phyloP scores from a whole-genome alignment of 2,329 filamentous ascomycete genomes.

The Penicillium glabrum region DNA sequence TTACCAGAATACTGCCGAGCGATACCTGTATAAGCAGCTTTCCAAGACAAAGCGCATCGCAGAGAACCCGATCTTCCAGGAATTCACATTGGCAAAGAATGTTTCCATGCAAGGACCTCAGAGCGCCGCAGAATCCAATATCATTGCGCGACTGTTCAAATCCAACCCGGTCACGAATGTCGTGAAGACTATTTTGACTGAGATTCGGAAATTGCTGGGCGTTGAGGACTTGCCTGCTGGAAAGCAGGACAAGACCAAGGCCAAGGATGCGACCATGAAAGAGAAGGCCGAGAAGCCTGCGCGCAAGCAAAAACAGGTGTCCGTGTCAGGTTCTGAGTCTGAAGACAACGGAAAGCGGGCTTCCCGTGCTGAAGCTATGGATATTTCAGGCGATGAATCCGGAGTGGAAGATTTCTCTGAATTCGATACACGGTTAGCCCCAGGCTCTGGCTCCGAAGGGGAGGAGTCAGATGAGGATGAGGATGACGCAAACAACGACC shows the following conservation, averaged over 20 bases:
- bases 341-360: constrained; percentile 7
- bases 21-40: constrained; percentile 58
- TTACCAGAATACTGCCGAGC: constrained; percentile 49
- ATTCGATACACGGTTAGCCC: constrained; percentile 37
- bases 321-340: constrained; percentile 15
- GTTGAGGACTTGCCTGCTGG: constrained; percentile 26
- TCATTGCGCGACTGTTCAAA: constrained; percentile 60
- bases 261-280: constrained; percentile 8
- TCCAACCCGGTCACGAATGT: constrained; percentile 59
- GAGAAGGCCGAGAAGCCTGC: constrained; percentile 6
- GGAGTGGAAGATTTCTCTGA: constrained; percentile 30
- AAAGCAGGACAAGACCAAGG: constrained; percentile 12
- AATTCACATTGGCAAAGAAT: constrained; percentile 40
- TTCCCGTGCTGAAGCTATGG: constrained; percentile 4
- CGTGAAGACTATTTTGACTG: constrained; percentile 48
- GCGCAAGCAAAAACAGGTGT: constrained; percentile 3
- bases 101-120: constrained; percentile 37
- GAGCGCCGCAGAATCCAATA: constrained; percentile 55
- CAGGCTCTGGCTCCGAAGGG: constrained; percentile 25
- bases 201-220: constrained; percentile 40
- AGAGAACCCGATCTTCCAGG: constrained; percentile 50
- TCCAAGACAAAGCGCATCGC: constrained; percentile 58
- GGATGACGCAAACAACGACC: constrained; percentile 14
- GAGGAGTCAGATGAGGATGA: constrained; percentile 27
- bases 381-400: constrained; percentile 26